A percentile compares a stretch with the other conserved stretches of the same genome.
phyloP scores from a whole-genome alignment of 2,329 filamentous ascomycete genomes.

The Alternaria burnsii region DNA sequence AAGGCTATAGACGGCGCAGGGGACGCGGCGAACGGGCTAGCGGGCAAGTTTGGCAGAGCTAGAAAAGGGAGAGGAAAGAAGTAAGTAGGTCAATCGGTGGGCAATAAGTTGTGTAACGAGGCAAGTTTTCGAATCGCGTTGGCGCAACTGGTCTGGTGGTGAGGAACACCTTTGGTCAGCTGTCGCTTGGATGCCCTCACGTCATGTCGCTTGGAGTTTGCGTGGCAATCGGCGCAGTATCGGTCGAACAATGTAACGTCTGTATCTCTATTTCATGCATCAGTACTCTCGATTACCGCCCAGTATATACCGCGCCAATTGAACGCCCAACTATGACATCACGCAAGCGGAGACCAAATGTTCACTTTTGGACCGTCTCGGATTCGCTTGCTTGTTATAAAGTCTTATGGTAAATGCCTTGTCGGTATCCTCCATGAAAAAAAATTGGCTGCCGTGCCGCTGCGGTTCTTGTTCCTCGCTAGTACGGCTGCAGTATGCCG shows the following conservation, averaged over 20 bases:
- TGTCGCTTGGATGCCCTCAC: slow-evolving; percentile 16
- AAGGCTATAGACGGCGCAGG: slow-evolving; percentile 48
- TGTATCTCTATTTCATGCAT: slow-evolving; percentile 42
- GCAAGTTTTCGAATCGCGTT: neutral
- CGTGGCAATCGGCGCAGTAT: slow-evolving; percentile 20
- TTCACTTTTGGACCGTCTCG: slow-evolving; percentile 53
- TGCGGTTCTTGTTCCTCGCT: slow-evolving; percentile 48
- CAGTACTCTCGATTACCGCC: slow-evolving; percentile 38
- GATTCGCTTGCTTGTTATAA: slow-evolving; percentile 54
- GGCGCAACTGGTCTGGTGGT: slow-evolving; percentile 8
- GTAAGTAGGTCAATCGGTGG: slow-evolving; percentile 10
- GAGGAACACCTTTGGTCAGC: slow-evolving; percentile 7
- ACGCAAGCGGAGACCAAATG: slow-evolving; percentile 42
- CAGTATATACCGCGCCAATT: slow-evolving; percentile 31
- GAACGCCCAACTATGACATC: slow-evolving; percentile 45
- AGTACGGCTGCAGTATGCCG: slow-evolving; percentile 52
- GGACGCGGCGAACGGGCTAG: slow-evolving; percentile 41
- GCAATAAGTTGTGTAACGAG: neutral
- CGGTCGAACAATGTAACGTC: slow-evolving; percentile 28
- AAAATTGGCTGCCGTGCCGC: slow-evolving; percentile 47
- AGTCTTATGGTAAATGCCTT: slow-evolving; percentile 53
- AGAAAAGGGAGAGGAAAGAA: slow-evolving; percentile 41
- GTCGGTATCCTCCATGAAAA: slow-evolving; percentile 50
- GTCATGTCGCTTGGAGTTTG: slow-evolving; percentile 10
- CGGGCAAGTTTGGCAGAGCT: slow-evolving; percentile 36